A percentile compares a stretch with the other conserved stretches of the same genome.
phyloP scores from a whole-genome alignment of 345 rosid species.

The Bruguiera sexangula region DNA sequence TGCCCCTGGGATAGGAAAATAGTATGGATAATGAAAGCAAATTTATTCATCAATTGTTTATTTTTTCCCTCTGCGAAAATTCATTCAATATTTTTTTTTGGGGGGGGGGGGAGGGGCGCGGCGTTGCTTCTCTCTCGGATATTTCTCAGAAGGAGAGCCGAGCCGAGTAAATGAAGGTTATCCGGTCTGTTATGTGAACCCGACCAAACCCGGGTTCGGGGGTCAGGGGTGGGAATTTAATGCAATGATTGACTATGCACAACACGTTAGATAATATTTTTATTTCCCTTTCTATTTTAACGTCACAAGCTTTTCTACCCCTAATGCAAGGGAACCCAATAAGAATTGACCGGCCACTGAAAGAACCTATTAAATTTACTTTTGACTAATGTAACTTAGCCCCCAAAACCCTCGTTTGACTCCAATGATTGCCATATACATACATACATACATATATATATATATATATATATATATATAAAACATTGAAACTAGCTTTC shows the following conservation, averaged over 20 bases:
- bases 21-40: background rate
- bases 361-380: constrained; percentile 13
- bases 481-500: background rate
- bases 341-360: constrained; percentile 8
- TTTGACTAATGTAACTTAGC: constrained; percentile 16
- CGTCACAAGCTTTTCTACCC: background rate
- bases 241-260: constrained; percentile 42
- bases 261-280: background rate
- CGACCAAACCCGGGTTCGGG: constrained; percentile 35
- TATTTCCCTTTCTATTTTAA: background rate
- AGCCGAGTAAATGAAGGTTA: constrained; percentile 5
- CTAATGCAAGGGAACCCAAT: background rate
- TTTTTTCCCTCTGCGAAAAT: no score
- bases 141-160: constrained; percentile 13
- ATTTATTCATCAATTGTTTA: no score
- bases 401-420: constrained; percentile 21
- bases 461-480: no score
- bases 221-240: constrained; percentile 26
- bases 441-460: no score
- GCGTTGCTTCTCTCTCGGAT: background rate
- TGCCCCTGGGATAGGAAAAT: background rate
- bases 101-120: no score
- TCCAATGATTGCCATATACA: constrained; percentile 21
- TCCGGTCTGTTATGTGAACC: constrained; percentile 37
- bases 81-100: no score